Evolutionary conservation across 2,329 filamentous ascomycete species (phyloP).

Genomic region (Sporothrix euskadiensis): DNA sequence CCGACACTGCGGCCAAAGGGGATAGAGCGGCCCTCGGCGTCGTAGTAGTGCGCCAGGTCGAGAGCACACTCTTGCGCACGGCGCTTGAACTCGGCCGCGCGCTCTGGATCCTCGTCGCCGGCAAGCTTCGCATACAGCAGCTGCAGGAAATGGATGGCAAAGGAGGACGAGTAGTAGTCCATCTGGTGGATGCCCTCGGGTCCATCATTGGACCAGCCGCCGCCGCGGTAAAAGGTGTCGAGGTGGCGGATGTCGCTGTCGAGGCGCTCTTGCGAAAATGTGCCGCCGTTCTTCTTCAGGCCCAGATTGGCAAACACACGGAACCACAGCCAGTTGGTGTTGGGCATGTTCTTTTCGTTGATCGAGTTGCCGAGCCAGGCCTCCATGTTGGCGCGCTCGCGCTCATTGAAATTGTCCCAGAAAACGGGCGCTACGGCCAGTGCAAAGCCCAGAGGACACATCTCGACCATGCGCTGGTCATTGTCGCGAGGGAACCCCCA

Average conservation of each 20-base stretch:
- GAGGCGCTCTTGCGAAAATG: constrained; percentile 67
- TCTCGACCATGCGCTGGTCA: constrained; percentile 83
- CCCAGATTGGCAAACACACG: constrained; percentile 81
- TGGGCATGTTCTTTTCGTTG: constrained; percentile 76
- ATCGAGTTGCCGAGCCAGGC: constrained; percentile 72
- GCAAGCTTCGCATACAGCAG: constrained; percentile 74
- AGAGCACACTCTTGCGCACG: constrained; percentile 66
- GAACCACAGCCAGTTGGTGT: constrained; percentile 75
- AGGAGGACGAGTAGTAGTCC: constrained; percentile 82
- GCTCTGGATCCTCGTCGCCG: constrained; percentile 63
- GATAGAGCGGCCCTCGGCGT: constrained; percentile 68
- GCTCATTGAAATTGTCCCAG: constrained; percentile 65
- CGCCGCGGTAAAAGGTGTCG: constrained; percentile 78
- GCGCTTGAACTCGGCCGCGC: constrained; percentile 68
- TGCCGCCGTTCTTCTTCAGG: constrained; percentile 70
- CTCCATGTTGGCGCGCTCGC: constrained; percentile 66
- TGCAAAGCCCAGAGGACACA: constrained; percentile 75
- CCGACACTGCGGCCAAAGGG: constrained; percentile 77
- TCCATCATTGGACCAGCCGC: constrained; percentile 80
- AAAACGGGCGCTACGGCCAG: constrained; percentile 67
- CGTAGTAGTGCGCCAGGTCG: constrained; percentile 75
- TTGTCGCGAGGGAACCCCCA: constrained; percentile 76
- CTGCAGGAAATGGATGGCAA: constrained; percentile 79
- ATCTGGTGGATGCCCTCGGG: constrained; percentile 78
- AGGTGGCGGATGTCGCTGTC: constrained; percentile 76